Percentiles rank a stretch among this genome's conserved stretches.
These are phyloP conservation scores for Gastrolobium bilobum DNA, from an alignment of 306 rosid species.

Conservation along the genomic window DNA sequence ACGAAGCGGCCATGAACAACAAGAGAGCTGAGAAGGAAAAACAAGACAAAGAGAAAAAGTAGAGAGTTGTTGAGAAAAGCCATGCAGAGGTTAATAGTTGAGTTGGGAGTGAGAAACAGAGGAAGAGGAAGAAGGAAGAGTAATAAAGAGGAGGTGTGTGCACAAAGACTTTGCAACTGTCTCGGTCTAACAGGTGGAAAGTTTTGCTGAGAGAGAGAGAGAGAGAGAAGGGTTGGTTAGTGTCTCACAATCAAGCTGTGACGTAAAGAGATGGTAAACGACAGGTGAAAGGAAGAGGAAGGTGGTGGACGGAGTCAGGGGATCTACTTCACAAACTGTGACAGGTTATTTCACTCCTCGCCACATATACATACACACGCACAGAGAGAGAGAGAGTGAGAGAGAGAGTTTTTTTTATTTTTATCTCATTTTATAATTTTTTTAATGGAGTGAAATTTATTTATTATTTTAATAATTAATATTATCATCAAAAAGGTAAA, in stretches of 20 bases:
- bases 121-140: conserved; percentile 5
- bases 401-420: not conserved
- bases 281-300: conserved; percentile 48
- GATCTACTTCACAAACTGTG: conserved; percentile 43
- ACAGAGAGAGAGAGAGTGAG: not conserved
- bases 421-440: not conserved
- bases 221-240: conserved; percentile 42
- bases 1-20: conserved; percentile 64
- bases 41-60: not conserved
- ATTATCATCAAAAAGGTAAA: too few species aligned
- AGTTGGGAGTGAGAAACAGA: not conserved
- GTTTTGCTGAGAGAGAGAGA: conserved; percentile 40
- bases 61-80: conserved; percentile 25
- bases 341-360: too few species aligned
- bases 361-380: not conserved
- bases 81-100: conserved; percentile 45
- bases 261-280: conserved; percentile 69
- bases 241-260: conserved; percentile 58
- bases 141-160: conserved; percentile 32
- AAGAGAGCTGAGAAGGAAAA: conserved; percentile 18
- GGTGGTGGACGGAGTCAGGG: conserved; percentile 63
- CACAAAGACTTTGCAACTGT: conserved; percentile 50
- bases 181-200: conserved; percentile 49
- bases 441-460: not conserved
- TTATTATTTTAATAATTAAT: not conserved